Percentiles rank a stretch among this genome's conserved stretches.
phyloP scores from a whole-genome alignment of 2,329 filamentous ascomycete species.

The Colletotrichum tofieldiae region DNA sequence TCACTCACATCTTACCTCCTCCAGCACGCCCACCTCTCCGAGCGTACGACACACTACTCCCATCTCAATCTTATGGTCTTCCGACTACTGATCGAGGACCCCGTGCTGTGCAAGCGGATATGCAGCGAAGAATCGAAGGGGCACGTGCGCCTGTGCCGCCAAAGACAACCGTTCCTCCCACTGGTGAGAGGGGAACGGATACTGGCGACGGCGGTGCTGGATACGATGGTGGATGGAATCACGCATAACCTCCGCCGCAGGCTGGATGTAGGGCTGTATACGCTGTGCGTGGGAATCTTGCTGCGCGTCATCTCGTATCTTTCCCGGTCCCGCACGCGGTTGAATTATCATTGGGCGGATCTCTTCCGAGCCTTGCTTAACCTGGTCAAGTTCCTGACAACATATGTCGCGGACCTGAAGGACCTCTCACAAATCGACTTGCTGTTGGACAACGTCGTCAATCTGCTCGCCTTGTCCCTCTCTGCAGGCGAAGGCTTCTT shows the following conservation, averaged over 20 bases:
- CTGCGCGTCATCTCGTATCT: slow-evolving; percentile 88
- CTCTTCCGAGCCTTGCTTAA: slow-evolving; percentile 92
- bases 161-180: slow-evolving; percentile 89
- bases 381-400: slow-evolving; percentile 90
- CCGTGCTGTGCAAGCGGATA: slow-evolving; percentile 84
- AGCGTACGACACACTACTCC: slow-evolving; percentile 84
- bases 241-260: slow-evolving; percentile 93
- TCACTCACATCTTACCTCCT: slow-evolving; percentile 94
- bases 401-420: slow-evolving; percentile 85
- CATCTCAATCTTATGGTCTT: slow-evolving; percentile 89
- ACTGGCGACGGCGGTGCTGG: slow-evolving; percentile 83
- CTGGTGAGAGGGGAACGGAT: slow-evolving; percentile 80
- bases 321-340: slow-evolving; percentile 83
- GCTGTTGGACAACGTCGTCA: slow-evolving; percentile 84
- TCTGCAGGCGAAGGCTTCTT: slow-evolving; percentile 93
- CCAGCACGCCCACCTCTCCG: slow-evolving; percentile 91
- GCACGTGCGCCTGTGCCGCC: slow-evolving; percentile 86
- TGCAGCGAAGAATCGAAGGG: slow-evolving; percentile 84
- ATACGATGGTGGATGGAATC: slow-evolving; percentile 90
- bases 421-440: slow-evolving; percentile 78
- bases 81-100: slow-evolving; percentile 89
- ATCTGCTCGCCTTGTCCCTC: slow-evolving; percentile 86
- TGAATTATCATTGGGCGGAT: slow-evolving; percentile 95
- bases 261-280: slow-evolving; percentile 89
- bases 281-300: slow-evolving; percentile 84